Base-by-base conservation (phyloP, 169 alveolate genomes). In the Plasmodium yoelii region DNA sequence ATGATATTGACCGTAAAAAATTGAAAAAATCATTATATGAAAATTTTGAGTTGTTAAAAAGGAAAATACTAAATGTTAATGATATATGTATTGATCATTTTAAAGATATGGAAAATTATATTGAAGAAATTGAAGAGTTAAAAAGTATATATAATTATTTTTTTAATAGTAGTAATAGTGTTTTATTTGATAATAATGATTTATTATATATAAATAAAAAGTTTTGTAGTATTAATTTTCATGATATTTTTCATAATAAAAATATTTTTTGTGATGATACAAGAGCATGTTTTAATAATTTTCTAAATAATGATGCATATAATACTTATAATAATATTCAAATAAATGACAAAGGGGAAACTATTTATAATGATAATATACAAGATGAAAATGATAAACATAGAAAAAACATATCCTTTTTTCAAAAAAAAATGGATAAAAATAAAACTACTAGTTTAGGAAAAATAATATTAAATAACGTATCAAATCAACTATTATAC, bases 31-130 rank as follows among this genome's bases (percentile, higher is more conserved):
- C 72, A 15, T 19, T 65, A 18, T 80, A 12, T 26, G 63, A 64
- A 12, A 84, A 84, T 28, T 84, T 84, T 60, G 73, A 68, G 18
- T 24, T 34, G 2, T 61, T 84, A 49, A 82, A 82, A 24, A 70
- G 64, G 28, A 47, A 59, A 44, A 84, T 18, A 53, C 39, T 84
- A 84, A 49, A 73, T 13, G 87, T 69, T 69, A 44, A 84, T 84
- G 91, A 84, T 39, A 34, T 84, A 57, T 84, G 91, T 59, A 84
- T 84, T 22, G 91, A 84, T 51, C 91, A 84, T 72, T 84, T 84
- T 84, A 84, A 84, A 34, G 91, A 84, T 18, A 84, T 84, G 91
- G 87, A 69, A 60, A 84, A 70, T 26, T 84, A 84, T 51, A 46
- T 47, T 55, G 57, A 56, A 26, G 60, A 69, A n/a, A 55, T 84